Conservation (phyloP, 805 yeast species). For the Hanseniaspora thailandica region DNA sequence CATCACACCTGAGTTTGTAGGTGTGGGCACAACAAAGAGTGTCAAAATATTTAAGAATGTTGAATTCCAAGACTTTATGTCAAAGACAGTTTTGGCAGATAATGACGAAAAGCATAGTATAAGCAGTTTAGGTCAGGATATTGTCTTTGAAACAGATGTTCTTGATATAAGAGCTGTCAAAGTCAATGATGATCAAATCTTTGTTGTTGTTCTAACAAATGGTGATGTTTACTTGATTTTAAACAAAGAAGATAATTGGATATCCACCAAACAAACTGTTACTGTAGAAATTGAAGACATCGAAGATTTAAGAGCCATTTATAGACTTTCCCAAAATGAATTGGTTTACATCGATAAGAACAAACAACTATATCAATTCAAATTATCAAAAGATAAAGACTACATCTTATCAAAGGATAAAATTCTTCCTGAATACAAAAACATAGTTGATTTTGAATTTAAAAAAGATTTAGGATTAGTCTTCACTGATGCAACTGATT, state of each 20-base stretch:
- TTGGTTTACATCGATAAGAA: background rate
- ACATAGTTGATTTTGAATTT: slow-evolving; percentile 5
- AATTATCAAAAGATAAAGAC: background rate
- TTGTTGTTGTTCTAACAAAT: background rate
- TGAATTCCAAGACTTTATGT: background rate
- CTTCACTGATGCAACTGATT: background rate
- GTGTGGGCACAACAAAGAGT: background rate
- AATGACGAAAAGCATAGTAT: background rate
- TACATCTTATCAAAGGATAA: background rate
- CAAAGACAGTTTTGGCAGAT: background rate
- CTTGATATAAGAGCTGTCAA: background rate
- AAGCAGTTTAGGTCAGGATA: background rate
- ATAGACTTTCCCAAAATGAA: background rate
- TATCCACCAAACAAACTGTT: background rate
- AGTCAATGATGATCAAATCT: background rate
- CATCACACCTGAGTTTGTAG: background rate
- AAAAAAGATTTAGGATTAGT: background rate
- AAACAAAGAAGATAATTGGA: background rate
- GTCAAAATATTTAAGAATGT: background rate
- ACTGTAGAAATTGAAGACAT: background rate
- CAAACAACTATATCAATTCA: background rate
- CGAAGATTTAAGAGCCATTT: background rate
- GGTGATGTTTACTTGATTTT: background rate
- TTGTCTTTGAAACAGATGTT: background rate
- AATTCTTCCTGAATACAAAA: background rate